Evolutionary conservation across 1,284 basidiomycete genomes (phyloP).

Genomic region (Agaricales sp.): DNA sequence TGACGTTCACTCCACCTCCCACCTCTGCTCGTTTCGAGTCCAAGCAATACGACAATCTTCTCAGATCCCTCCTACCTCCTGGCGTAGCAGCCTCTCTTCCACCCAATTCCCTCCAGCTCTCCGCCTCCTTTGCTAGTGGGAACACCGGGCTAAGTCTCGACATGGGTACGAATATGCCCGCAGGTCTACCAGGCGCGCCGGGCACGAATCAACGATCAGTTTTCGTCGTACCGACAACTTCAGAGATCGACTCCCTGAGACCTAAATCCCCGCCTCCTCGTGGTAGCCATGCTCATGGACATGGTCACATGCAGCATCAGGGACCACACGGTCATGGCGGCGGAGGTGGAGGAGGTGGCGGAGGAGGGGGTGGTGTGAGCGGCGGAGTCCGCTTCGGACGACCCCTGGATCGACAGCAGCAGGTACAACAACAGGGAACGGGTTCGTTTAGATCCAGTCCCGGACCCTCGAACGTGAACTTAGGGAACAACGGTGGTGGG

Average conservation of each 20-base stretch:
- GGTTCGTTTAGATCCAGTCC: no score
- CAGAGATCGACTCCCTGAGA: constrained; percentile 78
- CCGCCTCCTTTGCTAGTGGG: background rate
- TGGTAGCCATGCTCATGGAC: no score
- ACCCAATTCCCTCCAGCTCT: background rate
- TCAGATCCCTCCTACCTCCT: background rate
- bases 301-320: no score
- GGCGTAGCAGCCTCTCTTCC: background rate
- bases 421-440: background rate
- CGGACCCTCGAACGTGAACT: background rate
- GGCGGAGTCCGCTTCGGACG: constrained; percentile 11
- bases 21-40: background rate
- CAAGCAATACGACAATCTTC: background rate
- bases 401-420: constrained; percentile 12
- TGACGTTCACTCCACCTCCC: background rate
- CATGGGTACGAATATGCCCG: background rate
- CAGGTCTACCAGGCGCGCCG: background rate
- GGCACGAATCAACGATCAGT: constrained; percentile 33
- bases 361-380: constrained; percentile 16
- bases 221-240: constrained; percentile 57
- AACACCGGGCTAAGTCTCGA: background rate
- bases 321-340: constrained; percentile 19
- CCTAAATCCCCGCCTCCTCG: constrained; percentile 81
- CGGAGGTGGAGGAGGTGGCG: constrained; percentile 14
- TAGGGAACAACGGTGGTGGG: constrained; percentile 11